A percentile compares a stretch with the other conserved stretches of the same genome.
Evolutionary conservation across 1,284 basidiomycete genomes (phyloP).

Genomic region (Cystobasidiaceae sp.): DNA sequence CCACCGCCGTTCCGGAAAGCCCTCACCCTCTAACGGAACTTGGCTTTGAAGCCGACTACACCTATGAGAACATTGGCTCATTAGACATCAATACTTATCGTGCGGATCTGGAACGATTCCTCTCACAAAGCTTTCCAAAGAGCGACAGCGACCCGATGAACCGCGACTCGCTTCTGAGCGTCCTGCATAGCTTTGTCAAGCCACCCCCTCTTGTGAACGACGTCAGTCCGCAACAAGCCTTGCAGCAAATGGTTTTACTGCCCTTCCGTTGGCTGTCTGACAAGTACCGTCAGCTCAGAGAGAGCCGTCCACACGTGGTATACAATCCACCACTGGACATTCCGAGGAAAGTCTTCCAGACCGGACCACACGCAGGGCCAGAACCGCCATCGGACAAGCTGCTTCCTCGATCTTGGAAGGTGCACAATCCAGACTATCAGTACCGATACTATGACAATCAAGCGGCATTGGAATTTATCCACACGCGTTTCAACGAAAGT

Average conservation of each 20-base stretch:
- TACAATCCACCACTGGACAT: neutral
- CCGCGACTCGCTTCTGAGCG: slow-evolving; percentile 12
- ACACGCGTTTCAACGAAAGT: slow-evolving; percentile 6
- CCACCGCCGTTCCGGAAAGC: too few relatives aligned
- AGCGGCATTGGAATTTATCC: slow-evolving; percentile 8
- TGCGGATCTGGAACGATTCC: slow-evolving; percentile 9
- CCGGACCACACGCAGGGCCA: neutral
- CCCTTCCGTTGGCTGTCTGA: slow-evolving; percentile 10
- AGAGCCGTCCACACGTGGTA: too few relatives aligned
- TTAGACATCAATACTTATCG: slow-evolving; percentile 4
- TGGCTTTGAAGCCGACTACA: slow-evolving; percentile 23
- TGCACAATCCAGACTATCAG: neutral
- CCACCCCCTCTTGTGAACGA: neutral
- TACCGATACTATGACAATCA: slow-evolving; percentile 26
- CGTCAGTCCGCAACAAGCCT: slow-evolving; percentile 12
- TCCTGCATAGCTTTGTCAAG: slow-evolving; percentile 20
- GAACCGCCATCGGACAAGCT: slow-evolving; percentile 1
- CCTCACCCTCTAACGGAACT: slow-evolving; percentile 27
- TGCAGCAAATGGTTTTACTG: slow-evolving; percentile 11
- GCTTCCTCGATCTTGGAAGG: slow-evolving; percentile 1
- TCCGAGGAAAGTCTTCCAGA: slow-evolving; percentile 22
- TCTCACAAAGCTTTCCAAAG: neutral
- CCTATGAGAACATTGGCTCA: slow-evolving; percentile 30
- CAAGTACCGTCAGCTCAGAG: too few relatives aligned
- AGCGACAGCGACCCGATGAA: slow-evolving; percentile 6